Percentiles rank a stretch among this genome's conserved stretches.
Conservation (phyloP, 2,329 filamentous ascomycete genomes). For the Tolypocladium tropicale region DNA sequence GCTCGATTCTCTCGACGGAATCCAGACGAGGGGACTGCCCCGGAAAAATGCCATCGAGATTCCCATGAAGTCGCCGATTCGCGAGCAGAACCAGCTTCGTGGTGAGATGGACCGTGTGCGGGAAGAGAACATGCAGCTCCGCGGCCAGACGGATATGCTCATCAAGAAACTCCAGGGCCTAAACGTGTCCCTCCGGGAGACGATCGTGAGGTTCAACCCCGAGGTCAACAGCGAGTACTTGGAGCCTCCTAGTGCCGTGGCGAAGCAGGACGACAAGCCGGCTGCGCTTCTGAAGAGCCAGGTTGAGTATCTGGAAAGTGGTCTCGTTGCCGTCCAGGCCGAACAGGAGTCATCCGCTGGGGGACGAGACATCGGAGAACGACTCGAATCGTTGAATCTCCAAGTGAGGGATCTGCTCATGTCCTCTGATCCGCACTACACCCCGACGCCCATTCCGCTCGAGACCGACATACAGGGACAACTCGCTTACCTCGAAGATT, state of each 20-base stretch:
- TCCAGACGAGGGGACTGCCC: conserved; percentile 13
- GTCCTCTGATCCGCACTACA: conserved; percentile 35
- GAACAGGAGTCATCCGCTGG: conserved; percentile 36
- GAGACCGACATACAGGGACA: conserved; percentile 55
- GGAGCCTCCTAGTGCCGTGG: conserved; percentile 25
- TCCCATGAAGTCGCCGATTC: conserved; percentile 45
- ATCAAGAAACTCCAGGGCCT: conserved; percentile 52
- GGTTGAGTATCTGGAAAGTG: conserved; percentile 61
- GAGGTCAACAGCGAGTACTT: conserved; percentile 36
- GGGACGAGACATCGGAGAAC: conserved; percentile 32
- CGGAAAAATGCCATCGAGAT: conserved; percentile 42
- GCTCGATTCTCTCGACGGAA: conserved; percentile 52
- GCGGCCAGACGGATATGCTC: conserved; percentile 20
- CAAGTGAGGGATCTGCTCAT: conserved; percentile 51
- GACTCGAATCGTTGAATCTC: conserved; percentile 52
- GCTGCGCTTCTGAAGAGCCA: conserved; percentile 43
- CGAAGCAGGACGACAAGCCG: conserved; percentile 23
- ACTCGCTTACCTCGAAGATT: conserved; percentile 55
- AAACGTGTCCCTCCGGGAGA: conserved; percentile 55
- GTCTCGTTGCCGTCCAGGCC: conserved; percentile 48
- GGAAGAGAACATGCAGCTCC: conserved; percentile 33
- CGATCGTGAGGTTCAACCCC: conserved; percentile 55
- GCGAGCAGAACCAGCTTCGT: conserved; percentile 41
- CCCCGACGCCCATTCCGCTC: conserved; percentile 46
- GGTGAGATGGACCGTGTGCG: conserved; percentile 35